Evolutionary conservation across 306 rosid species (phyloP).

Genomic region (Cucurbita argyrosperma): DNA sequence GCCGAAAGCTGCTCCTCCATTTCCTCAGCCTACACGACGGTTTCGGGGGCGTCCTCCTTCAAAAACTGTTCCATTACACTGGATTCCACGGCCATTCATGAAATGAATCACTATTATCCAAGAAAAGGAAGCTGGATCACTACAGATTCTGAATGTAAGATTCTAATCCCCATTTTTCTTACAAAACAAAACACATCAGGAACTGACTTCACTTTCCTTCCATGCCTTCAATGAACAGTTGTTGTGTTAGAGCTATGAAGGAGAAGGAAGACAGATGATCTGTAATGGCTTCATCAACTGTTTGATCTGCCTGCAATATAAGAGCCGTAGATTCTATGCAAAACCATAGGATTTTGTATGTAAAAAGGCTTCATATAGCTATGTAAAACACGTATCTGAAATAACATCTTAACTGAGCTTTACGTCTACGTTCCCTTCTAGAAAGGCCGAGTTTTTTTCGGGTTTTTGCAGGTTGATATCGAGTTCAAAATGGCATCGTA

Average conservation of each 20-base stretch:
- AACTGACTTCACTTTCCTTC: not conserved
- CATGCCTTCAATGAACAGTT: slow-evolving; percentile 28
- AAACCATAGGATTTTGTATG: not conserved
- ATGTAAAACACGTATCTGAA: not conserved
- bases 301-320: not conserved
- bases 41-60: slow-evolving; percentile 38
- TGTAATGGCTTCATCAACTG: not conserved
- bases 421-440: not conserved
- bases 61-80: slow-evolving; percentile 22
- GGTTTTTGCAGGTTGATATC: not conserved
- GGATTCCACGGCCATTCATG: slow-evolving; percentile 18
- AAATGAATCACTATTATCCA: slow-evolving; percentile 12
- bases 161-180: not conserved
- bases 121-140: slow-evolving; percentile 86
- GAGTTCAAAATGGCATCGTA: not conserved
- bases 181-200: not conserved
- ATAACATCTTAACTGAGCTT: not conserved
- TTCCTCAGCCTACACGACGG: slow-evolving; percentile 45
- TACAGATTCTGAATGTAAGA: slow-evolving; percentile 79
- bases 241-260: slow-evolving; percentile 87
- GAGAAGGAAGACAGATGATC: not conserved
- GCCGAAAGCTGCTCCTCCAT: slow-evolving; percentile 61
- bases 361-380: not conserved
- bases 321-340: not conserved
- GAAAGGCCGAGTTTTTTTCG: not conserved